phyloP scores from a whole-genome alignment of 116 monocot genomes.

The Cymodocea nodosa region DNA sequence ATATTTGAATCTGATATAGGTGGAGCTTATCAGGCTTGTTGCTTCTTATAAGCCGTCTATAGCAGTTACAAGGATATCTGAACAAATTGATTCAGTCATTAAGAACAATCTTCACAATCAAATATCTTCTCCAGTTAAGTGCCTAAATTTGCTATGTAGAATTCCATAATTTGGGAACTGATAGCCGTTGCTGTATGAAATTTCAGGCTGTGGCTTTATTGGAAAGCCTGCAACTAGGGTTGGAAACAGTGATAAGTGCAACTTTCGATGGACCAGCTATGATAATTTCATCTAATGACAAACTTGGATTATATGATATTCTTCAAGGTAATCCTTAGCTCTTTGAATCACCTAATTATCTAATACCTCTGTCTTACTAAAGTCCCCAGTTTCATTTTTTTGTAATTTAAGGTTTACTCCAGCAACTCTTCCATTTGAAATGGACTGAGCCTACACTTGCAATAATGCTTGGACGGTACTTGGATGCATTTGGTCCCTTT shows the following conservation, averaged over 20 bases:
- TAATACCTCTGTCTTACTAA: neutral
- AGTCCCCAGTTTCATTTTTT: neutral
- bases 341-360: neutral
- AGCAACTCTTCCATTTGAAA: constrained; percentile 58
- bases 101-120: constrained; percentile 14
- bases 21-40: constrained; percentile 72
- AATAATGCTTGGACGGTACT: constrained; percentile 58
- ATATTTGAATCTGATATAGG: constrained; percentile 33
- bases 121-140: constrained; percentile 39
- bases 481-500: constrained; percentile 76
- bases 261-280: constrained; percentile 57
- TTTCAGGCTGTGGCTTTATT: constrained; percentile 52
- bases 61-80: constrained; percentile 46
- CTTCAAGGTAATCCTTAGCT: constrained; percentile 52
- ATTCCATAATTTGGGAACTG: constrained; percentile 1
- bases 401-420: constrained; percentile 58
- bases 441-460: constrained; percentile 70
- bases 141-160: neutral
- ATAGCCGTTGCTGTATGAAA: neutral
- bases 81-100: constrained; percentile 41
- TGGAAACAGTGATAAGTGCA: constrained; percentile 64
- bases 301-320: constrained; percentile 40
- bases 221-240: constrained; percentile 69
- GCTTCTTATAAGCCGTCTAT: constrained; percentile 60
- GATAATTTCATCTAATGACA: constrained; percentile 24